A percentile compares a stretch with the other conserved stretches of the same genome.
Evolutionary conservation across 768 basidiomycete genomes (phyloP).

Genomic region (Grammothele lineata): DNA sequence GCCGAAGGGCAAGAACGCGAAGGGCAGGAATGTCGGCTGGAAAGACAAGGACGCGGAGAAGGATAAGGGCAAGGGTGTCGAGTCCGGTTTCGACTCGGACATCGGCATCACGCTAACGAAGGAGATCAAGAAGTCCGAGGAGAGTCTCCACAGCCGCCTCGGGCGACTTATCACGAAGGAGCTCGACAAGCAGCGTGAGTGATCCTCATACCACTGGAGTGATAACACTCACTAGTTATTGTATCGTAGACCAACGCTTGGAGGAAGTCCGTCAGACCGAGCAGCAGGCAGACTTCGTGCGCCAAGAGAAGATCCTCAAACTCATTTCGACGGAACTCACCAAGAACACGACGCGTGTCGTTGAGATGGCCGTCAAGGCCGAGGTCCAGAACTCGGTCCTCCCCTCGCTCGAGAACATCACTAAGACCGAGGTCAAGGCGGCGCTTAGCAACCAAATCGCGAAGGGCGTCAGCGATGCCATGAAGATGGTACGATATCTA

Average conservation of each 20-base stretch:
- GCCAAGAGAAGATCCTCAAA: slow-evolving; percentile 88
- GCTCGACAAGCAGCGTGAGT: slow-evolving; percentile 86
- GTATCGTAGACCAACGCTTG: slow-evolving; percentile 84
- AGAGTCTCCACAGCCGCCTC: slow-evolving; percentile 70
- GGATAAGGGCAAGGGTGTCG: slow-evolving; percentile 40
- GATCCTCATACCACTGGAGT: too few relatives aligned
- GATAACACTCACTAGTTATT: slow-evolving; percentile 2
- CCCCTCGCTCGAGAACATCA: slow-evolving; percentile 78
- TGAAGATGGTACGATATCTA: slow-evolving; percentile 56
- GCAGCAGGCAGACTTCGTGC: slow-evolving; percentile 74
- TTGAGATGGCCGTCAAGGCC: slow-evolving; percentile 83
- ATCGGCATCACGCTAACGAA: slow-evolving; percentile 59
- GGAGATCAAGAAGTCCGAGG: slow-evolving; percentile 83
- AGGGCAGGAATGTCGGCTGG: slow-evolving; percentile 58
- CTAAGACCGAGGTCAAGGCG: slow-evolving; percentile 73
- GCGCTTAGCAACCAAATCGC: slow-evolving; percentile 78
- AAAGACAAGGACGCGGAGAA: slow-evolving; percentile 43
- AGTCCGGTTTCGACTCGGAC: slow-evolving; percentile 26
- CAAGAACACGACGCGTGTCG: slow-evolving; percentile 83
- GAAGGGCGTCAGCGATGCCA: slow-evolving; percentile 63
- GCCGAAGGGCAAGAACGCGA: slow-evolving; percentile 43
- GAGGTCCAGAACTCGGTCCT: slow-evolving; percentile 83
- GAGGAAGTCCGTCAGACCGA: slow-evolving; percentile 78
- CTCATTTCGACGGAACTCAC: slow-evolving; percentile 83
- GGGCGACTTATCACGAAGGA: slow-evolving; percentile 80